A percentile compares a stretch with the other conserved stretches of the same genome.
phyloP scores from a whole-genome alignment of 148 eudicot genomes.

The Chenopodium album region DNA sequence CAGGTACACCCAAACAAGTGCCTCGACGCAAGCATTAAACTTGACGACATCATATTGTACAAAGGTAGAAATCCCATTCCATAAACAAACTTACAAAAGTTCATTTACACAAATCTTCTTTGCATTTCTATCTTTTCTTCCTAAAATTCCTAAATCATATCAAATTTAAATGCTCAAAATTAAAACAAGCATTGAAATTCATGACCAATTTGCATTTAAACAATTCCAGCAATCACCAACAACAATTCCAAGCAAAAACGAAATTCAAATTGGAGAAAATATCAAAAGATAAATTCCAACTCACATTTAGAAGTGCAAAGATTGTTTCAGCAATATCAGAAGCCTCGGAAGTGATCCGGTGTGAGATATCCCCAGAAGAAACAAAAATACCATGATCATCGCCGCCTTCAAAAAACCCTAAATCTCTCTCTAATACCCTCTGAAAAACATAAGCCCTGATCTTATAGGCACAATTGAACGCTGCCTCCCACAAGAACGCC shows the following conservation, averaged over 20 bases:
- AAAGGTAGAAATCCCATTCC: background rate
- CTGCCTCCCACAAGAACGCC: conserved; percentile 78
- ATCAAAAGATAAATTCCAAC: background rate
- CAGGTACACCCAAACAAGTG: background rate
- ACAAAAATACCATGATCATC: conserved; percentile 28
- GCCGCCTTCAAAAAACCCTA: conserved; percentile 71
- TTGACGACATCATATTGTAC: background rate
- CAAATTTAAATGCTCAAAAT: background rate
- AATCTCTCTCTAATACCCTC: conserved; percentile 80
- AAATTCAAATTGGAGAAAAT: background rate
- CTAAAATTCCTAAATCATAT: background rate
- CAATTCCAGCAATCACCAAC: background rate
- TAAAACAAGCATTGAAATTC: background rate
- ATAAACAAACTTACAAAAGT: background rate
- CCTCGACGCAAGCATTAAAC: background rate
- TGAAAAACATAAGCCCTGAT: conserved; percentile 62
- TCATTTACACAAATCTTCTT: background rate
- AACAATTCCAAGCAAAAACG: background rate
- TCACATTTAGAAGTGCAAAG: conserved; percentile 72
- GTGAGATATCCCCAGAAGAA: conserved; percentile 66
- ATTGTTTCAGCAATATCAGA: conserved; percentile 76
- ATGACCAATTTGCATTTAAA: background rate
- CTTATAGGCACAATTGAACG: conserved; percentile 50
- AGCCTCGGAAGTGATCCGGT: conserved; percentile 84
- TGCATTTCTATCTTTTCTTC: background rate